phyloP scores from a whole-genome alignment of 495 filamentous ascomycete genomes.

The Penicillium pancosmium region DNA sequence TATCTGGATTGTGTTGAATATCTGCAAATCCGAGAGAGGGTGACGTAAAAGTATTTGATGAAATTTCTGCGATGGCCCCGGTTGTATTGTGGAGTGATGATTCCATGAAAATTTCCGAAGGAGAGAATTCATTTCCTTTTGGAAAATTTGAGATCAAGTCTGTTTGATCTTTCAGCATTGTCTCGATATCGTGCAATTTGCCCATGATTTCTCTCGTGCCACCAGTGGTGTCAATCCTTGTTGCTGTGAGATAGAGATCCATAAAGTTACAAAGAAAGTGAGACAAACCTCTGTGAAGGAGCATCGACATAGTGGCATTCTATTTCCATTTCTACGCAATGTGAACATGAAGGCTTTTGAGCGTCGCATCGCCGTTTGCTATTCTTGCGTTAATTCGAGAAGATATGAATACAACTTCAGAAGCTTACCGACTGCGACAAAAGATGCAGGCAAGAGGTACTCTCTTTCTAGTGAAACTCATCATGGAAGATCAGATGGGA shows the following conservation, averaged over 20 bases:
- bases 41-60: not conserved
- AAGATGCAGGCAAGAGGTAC: not conserved
- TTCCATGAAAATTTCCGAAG: not conserved
- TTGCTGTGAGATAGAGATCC: not conserved
- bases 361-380: not conserved
- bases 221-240: not conserved
- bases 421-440: not conserved
- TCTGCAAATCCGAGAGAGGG: not conserved
- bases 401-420: not conserved
- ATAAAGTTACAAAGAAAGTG: not conserved
- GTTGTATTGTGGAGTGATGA: not conserved
- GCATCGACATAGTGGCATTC: not conserved
- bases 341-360: not conserved
- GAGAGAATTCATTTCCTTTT: not conserved
- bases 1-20: not conserved
- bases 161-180: not conserved
- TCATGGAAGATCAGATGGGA: not conserved
- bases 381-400: not conserved
- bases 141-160: not conserved
- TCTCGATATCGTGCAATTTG: not conserved
- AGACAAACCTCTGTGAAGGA: not conserved
- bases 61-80: not conserved
- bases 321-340: not conserved
- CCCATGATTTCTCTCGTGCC: not conserved
- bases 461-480: constrained; percentile 2